phyloP scores from a whole-genome alignment of 2,329 filamentous ascomycete genomes.

The Beauveria medogensis region DNA sequence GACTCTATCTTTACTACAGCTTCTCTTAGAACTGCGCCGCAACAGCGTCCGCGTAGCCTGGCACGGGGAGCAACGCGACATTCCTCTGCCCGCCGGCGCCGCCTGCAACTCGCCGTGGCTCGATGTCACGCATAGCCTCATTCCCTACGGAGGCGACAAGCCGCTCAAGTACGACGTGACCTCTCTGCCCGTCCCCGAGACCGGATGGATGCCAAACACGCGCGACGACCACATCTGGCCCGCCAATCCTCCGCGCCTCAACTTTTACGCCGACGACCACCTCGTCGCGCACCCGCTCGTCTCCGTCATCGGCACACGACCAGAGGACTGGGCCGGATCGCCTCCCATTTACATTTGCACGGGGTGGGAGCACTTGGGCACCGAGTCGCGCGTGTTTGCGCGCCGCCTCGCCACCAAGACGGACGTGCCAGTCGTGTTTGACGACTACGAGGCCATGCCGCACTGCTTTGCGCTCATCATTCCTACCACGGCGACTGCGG shows the following conservation, averaged over 20 bases:
- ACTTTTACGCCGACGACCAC: constrained; percentile 47
- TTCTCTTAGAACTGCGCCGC: constrained; percentile 55
- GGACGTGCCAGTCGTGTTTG: constrained; percentile 54
- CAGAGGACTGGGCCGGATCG: constrained; percentile 48
- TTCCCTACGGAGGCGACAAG: constrained; percentile 20
- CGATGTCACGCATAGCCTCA: constrained; percentile 54
- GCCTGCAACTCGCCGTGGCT: constrained; percentile 61
- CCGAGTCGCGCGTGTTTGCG: constrained; percentile 58
- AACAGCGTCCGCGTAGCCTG: constrained; percentile 44
- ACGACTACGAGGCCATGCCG: constrained; percentile 75
- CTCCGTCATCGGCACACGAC: constrained; percentile 44
- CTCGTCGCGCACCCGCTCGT: constrained; percentile 59
- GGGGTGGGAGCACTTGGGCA: constrained; percentile 64
- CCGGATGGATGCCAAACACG: constrained; percentile 17
- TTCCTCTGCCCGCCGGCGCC: constrained; percentile 60
- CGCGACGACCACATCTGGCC: constrained; percentile 50
- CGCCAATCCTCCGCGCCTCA: constrained; percentile 40
- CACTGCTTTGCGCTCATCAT: constrained; percentile 62
- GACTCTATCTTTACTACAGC: constrained; percentile 56
- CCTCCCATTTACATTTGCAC: constrained; percentile 62
- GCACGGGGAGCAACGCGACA: constrained; percentile 47
- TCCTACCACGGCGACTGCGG: constrained; percentile 33
- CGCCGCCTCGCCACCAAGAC: constrained; percentile 41
- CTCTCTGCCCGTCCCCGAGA: constrained; percentile 38
- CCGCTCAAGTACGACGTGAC: constrained; percentile 29